Evolutionary conservation across 2,329 filamentous ascomycete species (phyloP).

Genomic region (Monosporascus sp.): DNA sequence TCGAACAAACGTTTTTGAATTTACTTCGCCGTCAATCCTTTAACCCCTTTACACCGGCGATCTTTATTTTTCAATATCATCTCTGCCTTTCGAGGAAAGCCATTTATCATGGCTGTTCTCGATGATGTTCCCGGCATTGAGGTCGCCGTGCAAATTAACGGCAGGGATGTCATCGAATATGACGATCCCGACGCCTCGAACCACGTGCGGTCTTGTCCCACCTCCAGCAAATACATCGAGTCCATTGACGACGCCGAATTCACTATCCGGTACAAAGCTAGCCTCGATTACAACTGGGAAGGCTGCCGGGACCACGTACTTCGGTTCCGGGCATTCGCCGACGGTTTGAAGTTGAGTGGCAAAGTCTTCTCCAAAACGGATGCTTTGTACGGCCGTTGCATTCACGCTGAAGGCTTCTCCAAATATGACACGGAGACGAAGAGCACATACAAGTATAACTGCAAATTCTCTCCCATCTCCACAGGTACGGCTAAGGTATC

Average conservation of each 20-base stretch:
- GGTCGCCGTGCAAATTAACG: constrained; percentile 17
- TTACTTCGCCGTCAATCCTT: too few relatives aligned
- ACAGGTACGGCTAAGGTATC: constrained; percentile 14
- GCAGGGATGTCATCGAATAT: constrained; percentile 17
- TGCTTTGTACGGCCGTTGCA: neutral
- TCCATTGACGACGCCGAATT: constrained; percentile 22
- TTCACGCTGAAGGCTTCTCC: neutral
- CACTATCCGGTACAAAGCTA: constrained; percentile 9
- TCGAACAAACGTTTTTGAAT: too few relatives aligned
- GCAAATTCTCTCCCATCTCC: constrained; percentile 20
- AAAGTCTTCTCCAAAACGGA: neutral
- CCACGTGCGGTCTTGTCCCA: constrained; percentile 5
- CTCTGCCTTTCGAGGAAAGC: too few relatives aligned
- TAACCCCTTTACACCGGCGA: too few relatives aligned
- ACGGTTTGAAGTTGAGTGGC: constrained; percentile 12
- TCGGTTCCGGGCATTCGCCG: constrained; percentile 5
- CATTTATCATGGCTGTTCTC: constrained; percentile 17
- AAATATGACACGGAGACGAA: neutral
- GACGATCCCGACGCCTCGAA: constrained; percentile 13
- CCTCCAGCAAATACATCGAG: constrained; percentile 24
- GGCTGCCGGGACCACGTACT: constrained; percentile 10
- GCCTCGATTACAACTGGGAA: constrained; percentile 16
- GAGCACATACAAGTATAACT: constrained; percentile 10
- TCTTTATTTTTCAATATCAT: too few relatives aligned
- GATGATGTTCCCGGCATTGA: constrained; percentile 17